phyloP scores from a whole-genome alignment of 169 alveolate species.

The Fabrea salina region DNA sequence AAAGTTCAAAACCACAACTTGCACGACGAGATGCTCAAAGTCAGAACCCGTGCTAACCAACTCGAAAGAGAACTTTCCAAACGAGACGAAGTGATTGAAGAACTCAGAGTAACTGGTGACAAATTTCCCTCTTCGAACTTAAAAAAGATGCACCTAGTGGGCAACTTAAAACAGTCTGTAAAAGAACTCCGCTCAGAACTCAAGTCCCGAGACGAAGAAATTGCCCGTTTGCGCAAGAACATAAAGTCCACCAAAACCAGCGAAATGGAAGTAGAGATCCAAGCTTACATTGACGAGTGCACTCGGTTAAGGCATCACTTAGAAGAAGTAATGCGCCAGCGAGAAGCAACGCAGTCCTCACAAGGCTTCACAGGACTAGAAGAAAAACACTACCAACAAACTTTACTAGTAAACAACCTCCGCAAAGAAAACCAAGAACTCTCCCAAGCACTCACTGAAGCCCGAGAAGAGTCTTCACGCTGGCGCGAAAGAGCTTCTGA shows the following conservation, averaged over 20 bases:
- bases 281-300: slow-evolving; percentile 34
- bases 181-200: slow-evolving; percentile 39
- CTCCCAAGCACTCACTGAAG: neutral
- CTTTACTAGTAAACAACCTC: neutral
- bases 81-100: slow-evolving; percentile 31
- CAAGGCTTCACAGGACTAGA: neutral
- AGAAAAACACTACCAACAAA: neutral
- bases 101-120: neutral
- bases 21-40: slow-evolving; percentile 45
- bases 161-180: slow-evolving; percentile 8
- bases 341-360: neutral
- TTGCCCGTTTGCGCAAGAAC: neutral
- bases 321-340: slow-evolving; percentile 29
- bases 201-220: slow-evolving; percentile 33
- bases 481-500: neutral
- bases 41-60: slow-evolving; percentile 35
- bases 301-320: slow-evolving; percentile 31
- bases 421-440: neutral
- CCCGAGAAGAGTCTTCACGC: neutral
- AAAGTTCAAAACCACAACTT: slow-evolving; percentile 38
- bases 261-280: slow-evolving; percentile 31
- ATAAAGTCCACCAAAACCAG: neutral
- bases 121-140: neutral
- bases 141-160: neutral
- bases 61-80: slow-evolving; percentile 42